phyloP scores from a whole-genome alignment of 306 rosid species.

The Pyrus betulifolia region DNA sequence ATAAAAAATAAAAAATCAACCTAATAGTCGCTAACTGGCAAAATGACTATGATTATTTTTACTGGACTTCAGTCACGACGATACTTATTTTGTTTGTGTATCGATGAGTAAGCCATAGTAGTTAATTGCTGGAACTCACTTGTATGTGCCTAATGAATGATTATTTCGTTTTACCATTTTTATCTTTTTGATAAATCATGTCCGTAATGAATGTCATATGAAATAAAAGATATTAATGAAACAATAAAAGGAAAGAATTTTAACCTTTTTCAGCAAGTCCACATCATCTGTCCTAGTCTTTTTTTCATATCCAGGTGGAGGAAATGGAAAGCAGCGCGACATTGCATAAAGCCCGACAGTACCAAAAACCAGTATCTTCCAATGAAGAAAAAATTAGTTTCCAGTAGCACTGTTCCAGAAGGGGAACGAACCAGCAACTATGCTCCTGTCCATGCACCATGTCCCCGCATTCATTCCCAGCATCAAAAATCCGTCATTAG shows the following conservation, averaged over 20 bases:
- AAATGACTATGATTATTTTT: too few species aligned
- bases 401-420: conserved; percentile 44
- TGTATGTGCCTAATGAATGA: not conserved
- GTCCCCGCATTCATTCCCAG: conserved; percentile 81
- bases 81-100: not conserved
- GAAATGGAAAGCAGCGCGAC: conserved; percentile 99
- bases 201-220: not conserved
- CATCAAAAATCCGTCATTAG: conserved; percentile 49
- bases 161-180: not conserved
- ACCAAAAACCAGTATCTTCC: conserved; percentile 36
- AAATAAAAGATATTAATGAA: conserved; percentile 14
- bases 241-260: conserved; percentile 19
- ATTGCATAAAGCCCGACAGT: conserved; percentile 63
- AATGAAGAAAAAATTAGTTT: conserved; percentile 41
- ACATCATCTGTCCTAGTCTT: conserved; percentile 53
- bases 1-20: too few species aligned
- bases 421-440: conserved; percentile 74
- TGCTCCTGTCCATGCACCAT: conserved; percentile 94
- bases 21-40: not conserved
- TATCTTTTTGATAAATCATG: not conserved
- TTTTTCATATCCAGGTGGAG: conserved; percentile 92
- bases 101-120: not conserved
- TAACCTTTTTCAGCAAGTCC: conserved; percentile 67
- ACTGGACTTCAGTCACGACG: not conserved
- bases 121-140: not conserved